These are phyloP conservation scores for Globisporangium cylindrosporum DNA, from an alignment of 352 stramenopile genomes.

Conservation along the genomic window DNA sequence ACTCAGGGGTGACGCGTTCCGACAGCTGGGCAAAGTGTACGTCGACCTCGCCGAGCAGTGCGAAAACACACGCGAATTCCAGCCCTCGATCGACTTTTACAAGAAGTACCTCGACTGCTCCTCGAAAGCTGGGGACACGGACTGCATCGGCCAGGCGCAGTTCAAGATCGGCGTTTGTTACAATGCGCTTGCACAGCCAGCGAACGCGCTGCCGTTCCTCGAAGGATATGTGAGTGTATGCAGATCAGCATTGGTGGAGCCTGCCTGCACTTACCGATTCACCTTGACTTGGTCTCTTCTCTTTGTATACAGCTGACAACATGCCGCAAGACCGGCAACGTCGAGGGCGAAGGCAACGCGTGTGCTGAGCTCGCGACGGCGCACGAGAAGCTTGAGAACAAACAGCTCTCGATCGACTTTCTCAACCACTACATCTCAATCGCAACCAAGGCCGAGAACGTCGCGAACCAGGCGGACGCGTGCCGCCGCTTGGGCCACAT, in stretches of 20 bases:
- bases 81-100: conserved; percentile 65
- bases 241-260: background rate
- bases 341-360: conserved; percentile 78
- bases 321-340: conserved; percentile 48
- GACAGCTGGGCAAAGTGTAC: conserved; percentile 81
- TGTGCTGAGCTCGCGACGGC: conserved; percentile 87
- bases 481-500: conserved; percentile 85
- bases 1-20: conserved; percentile 47
- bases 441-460: conserved; percentile 76
- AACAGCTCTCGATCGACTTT: conserved; percentile 83
- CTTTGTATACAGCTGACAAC: conserved; percentile 35
- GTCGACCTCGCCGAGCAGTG: conserved; percentile 46
- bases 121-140: conserved; percentile 55
- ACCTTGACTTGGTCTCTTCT: background rate
- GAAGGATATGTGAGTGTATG: conserved; percentile 62
- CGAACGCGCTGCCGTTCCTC: conserved; percentile 80
- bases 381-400: conserved; percentile 78
- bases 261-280: background rate
- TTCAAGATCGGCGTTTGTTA: conserved; percentile 77
- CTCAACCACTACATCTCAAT: conserved; percentile 85
- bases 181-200: conserved; percentile 54
- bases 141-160: conserved; percentile 59
- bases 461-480: conserved; percentile 83
- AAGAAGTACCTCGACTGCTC: conserved; percentile 74
- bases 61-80: conserved; percentile 36